These are phyloP conservation scores for Artomyces pyxidatus DNA, from an alignment of 768 basidiomycete genomes.

Conservation along the genomic window DNA sequence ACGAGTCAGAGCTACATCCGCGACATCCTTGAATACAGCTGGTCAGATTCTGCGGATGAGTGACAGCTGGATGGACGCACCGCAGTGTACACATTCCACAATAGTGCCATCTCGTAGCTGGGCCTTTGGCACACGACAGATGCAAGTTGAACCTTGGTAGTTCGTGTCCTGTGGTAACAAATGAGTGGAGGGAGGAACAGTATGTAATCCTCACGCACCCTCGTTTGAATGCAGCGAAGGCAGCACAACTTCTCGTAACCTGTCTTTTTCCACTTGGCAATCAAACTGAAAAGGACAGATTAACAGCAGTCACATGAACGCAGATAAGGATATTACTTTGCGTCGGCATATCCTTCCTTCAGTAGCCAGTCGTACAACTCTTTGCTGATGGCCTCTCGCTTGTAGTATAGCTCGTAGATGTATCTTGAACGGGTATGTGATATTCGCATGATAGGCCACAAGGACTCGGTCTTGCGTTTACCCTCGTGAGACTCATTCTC, in stretches of 20 bases:
- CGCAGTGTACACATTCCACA: conserved; percentile 96
- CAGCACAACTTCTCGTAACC: conserved; percentile 99
- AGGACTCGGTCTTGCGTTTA: conserved; percentile 86
- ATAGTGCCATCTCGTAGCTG: conserved; percentile 84
- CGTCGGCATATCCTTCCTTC: conserved; percentile 95
- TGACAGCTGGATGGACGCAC: conserved; percentile 39
- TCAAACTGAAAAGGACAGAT: conserved; percentile 46
- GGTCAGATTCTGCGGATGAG: conserved; percentile 8
- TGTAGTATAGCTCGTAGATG: conserved; percentile 98
- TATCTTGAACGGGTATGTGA: conserved; percentile 94
- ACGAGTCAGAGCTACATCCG: conserved; percentile 87
- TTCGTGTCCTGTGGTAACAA: conserved; percentile 79
- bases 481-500: conserved; percentile 99
- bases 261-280: conserved; percentile 99
- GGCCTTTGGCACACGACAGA: conserved; percentile 94
- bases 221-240: conserved; percentile 91
- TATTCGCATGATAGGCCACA: conserved; percentile 99
- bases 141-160: conserved; percentile 96
- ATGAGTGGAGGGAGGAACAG: neutral
- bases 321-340: conserved; percentile 47
- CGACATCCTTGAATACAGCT: conserved; percentile 57
- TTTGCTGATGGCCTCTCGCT: conserved; percentile 88
- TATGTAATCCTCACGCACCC: conserved; percentile 35
- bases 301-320: neutral
- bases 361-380: conserved; percentile 96